Base-by-base conservation (phyloP, 129 eudicot genomes). In the Silybum marianum region DNA sequence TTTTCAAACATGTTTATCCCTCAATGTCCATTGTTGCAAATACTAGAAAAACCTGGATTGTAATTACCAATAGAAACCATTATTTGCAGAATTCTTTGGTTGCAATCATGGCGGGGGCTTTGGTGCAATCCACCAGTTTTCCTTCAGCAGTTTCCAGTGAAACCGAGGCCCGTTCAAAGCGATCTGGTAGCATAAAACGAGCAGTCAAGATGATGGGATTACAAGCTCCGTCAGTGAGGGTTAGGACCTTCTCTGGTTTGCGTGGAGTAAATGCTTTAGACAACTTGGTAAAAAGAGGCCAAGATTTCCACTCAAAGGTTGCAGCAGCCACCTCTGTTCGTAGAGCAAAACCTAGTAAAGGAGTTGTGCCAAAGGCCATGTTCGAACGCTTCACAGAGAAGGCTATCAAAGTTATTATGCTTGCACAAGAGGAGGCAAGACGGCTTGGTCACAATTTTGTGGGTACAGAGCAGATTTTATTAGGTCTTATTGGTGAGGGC, bases 351-450 rank as follows among this genome's bases (percentile, higher is more conserved):
- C 85, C 83, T 28, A 13, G 78, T 78, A n/a, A n/a, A n/a, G 83
- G 91, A 62, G 71, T 82, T 48, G 92, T 87, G 38, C 91, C 93
- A 9, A 88, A 82, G 83, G 97, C 96, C 40, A 90, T 91, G 97
- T 94, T 94, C 85, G 97, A 92, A 74, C 95, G 96, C 65, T 94
- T 94, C 79, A 94, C 98, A 28, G 95, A 94, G 76, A 94, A 94
- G 81, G 98, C 98, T 36, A 91, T 91, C 19, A 94, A 90, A 87
- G 98, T 94, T 19, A 94, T 94, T 34, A 94, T 92, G 98, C 97
- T 92, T 87, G 97, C 98, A 76, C 98, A 94, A 85, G 98, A 94
- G 82, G 98, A 94, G 88, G 95, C 98, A 19, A 92, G 96, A 78
- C 75, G 97, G 71, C 90, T 92, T 51, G 97, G 97, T 73, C 98